Evolutionary conservation across 2,329 filamentous ascomycete species (phyloP), one percentile per base, ranked within the genome.

Genomic region (Colletotrichum limetticola): DNA sequence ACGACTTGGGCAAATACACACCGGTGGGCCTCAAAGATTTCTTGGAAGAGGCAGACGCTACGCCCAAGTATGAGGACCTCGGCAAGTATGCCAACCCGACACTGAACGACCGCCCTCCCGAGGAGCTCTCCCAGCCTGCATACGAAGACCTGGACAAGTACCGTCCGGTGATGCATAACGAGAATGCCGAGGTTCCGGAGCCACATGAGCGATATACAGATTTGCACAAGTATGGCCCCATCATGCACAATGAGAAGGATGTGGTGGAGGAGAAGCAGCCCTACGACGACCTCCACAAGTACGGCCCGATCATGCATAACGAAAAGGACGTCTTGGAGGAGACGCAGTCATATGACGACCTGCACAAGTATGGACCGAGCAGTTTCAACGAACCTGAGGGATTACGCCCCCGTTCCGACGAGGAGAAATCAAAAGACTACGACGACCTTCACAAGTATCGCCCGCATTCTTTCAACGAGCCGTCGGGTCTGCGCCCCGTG

Each of bases 1-100:
- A 85, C 3, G 86, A 88, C 60, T 77, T 88, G 58, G 75, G 81
- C 68, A 78, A 83, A 52, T 86, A 86, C 71, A 79, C 78, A 1
- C 80, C 83, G 4, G 78, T 81, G 12, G 71, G 68, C 22, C 63
- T 74, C 12, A 46, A 35, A 6, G 69, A 74, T 19, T 65, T 72
- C 30, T 19, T 66, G n/a, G 59, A 49, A 22, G 68, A 71, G 19
- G 28, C 16, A 1, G 37, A 61, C 11, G 42, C 67, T 7, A 52
- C 37, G 19, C 57, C 71, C 24, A 72, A 65, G 19, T 86, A 85
- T 66, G 78, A 84, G 0, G 82, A 85, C 68, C 78, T 85, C 11
- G 67, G 78, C 61, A 77, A 81, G 26, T 83, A 84, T 73, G 78
- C 79, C 0, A 58, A 62, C 74, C 80, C 7, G 26, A 64, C 56